Percentiles rank a stretch among this genome's conserved stretches.
Evolutionary conservation across 192 early-diverging fungal genomes (phyloP).

Genomic region (Coemansia sp.): DNA sequence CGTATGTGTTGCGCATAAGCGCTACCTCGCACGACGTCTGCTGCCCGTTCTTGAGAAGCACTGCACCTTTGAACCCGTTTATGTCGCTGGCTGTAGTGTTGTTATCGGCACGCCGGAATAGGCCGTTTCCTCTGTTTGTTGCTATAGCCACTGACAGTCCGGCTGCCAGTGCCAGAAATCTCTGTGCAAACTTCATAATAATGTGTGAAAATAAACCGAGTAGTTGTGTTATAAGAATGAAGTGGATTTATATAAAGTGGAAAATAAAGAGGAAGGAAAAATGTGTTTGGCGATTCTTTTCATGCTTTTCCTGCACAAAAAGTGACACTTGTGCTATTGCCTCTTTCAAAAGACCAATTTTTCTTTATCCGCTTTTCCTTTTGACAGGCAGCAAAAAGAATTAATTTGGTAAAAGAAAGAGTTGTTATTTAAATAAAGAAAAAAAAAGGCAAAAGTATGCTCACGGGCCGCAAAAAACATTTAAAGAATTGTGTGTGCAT

Average conservation of each 20-base stretch:
- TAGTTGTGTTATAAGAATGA: background rate
- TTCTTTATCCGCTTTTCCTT: background rate
- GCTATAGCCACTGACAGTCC: constrained; percentile 36
- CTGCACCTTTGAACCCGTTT: constrained; percentile 33
- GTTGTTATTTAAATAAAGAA: background rate
- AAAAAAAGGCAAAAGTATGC: background rate
- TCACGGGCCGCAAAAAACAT: background rate
- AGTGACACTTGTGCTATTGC: background rate
- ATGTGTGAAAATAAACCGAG: background rate
- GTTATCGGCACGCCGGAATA: background rate
- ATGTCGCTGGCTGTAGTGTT: constrained; percentile 16
- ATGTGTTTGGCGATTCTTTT: background rate
- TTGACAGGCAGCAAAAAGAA: background rate
- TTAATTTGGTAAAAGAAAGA: background rate
- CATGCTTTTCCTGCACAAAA: too few relatives aligned
- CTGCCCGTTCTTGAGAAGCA: constrained; percentile 42
- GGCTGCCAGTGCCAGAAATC: constrained; percentile 33
- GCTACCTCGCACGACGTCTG: constrained; percentile 49
- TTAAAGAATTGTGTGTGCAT: background rate
- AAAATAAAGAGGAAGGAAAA: background rate
- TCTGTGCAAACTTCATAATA: constrained; percentile 16
- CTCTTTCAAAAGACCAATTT: background rate
- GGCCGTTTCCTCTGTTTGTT: too few relatives aligned
- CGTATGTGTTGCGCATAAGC: constrained; percentile 31
- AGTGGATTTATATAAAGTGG: background rate